These are phyloP conservation scores for Cryptococcus sp. DNA, from an alignment of 1,284 basidiomycete genomes.

Conservation along the genomic window DNA sequence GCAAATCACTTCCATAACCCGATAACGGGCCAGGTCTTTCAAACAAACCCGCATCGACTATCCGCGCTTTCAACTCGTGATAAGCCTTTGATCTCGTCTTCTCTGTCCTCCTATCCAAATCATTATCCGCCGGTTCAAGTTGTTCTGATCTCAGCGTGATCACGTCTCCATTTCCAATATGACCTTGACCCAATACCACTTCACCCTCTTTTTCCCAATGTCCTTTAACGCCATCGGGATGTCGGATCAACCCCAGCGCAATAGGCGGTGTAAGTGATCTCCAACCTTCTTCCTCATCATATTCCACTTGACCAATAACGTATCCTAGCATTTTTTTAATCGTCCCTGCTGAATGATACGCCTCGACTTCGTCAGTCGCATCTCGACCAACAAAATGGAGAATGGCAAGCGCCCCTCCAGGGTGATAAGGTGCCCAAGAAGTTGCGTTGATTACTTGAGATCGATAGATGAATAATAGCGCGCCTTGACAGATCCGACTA, in stretches of 20 bases:
- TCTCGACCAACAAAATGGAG: slow-evolving; percentile 96
- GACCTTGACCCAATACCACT: slow-evolving; percentile 21
- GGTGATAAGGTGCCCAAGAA: slow-evolving; percentile 78
- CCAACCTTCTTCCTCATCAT: slow-evolving; percentile 54
- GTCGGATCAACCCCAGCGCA: slow-evolving; percentile 72
- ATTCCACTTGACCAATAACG: slow-evolving; percentile 67
- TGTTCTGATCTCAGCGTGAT: slow-evolving; percentile 26
- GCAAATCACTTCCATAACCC: slow-evolving; percentile 86
- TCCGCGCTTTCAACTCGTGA: slow-evolving; percentile 67
- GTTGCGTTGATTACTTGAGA: slow-evolving; percentile 73
- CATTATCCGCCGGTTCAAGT: slow-evolving; percentile 53
- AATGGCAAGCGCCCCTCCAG: slow-evolving; percentile 83
- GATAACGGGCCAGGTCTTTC: slow-evolving; percentile 65
- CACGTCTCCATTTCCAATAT: slow-evolving; percentile 1
- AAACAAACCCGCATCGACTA: slow-evolving; percentile 80
- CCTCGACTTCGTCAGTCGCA: slow-evolving; percentile 89
- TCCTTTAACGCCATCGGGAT: slow-evolving; percentile 37
- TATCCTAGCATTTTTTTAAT: slow-evolving; percentile 64
- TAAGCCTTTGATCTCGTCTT: slow-evolving; percentile 72
- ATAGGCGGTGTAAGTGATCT: slow-evolving; percentile 81
- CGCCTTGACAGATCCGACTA: slow-evolving; percentile 62
- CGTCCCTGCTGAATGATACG: slow-evolving; percentile 75
- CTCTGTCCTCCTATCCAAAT: slow-evolving; percentile 59
- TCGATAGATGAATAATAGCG: slow-evolving; percentile 74
- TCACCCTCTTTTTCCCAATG: slow-evolving; percentile 43